Base-by-base conservation (phyloP, 177 flowering plant genomes). In the Vitis hybrid region DNA sequence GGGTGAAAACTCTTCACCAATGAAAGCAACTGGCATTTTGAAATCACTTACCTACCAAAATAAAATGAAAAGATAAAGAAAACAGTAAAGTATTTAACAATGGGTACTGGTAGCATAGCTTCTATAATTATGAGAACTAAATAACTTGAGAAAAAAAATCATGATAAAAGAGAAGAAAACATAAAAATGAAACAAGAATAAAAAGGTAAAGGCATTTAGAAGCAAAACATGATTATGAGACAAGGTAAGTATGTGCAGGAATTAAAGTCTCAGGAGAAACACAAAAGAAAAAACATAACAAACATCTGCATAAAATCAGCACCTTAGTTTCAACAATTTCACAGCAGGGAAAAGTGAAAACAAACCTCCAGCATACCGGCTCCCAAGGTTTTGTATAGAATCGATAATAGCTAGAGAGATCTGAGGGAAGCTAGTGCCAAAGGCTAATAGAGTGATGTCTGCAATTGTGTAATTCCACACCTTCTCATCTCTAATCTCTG, bases 391-490 rank as follows among this genome's bases (percentile, higher is more conserved):
- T 51, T 85, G 80, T 61, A 94, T 80, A 6, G 97, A 94, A 87
- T 94, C 97, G 71, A 92, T 91, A 10, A 91, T 91, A 49, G 97
- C 95, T 69, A 92, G 81, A 65, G 95, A 94, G 62, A 92, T 92
- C 73, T 91, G 98, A 54, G 98, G 97, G 75, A 94, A 94, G 85
- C 98, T 94, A 65, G 98, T 94, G 64, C 98, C 98, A 75, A 94
- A 90, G 5, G 97, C 98, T 80, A 92, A 78, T 53, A 92, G 75
- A 44, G 87, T 78, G 68, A 92, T 91, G 76, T 92, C 98, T 55
- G 98, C 98, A 73, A 95, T 88, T 11, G 97, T 76, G 71, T 83
- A 91, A 75, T 95, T 92, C 98, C 97, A 95, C 44, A 92, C 89
- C 70, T 89, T 92, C 65, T 89, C 89, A 71, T 89, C 38, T 79